Percentiles rank a stretch among this genome's conserved stretches.
Conservation (phyloP, 2,329 filamentous ascomycete species). For the Stromatinia cepivora region DNA sequence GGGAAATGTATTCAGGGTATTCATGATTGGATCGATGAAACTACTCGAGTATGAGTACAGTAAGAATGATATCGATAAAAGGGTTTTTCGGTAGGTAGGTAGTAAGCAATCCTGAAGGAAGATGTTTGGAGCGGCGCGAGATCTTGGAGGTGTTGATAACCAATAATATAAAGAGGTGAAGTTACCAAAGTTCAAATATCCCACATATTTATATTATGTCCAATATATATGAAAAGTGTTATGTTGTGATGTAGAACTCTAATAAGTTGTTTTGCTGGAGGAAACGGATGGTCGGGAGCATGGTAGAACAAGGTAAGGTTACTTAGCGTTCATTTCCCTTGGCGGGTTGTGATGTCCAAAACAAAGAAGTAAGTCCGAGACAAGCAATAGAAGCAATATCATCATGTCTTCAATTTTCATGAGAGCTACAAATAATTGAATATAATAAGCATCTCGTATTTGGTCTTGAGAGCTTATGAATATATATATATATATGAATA, state of each 20-base stretch:
- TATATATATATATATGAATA: not conserved
- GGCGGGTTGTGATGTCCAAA: not conserved
- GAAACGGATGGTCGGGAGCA: not conserved
- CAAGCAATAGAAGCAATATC: not conserved
- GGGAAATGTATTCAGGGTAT: not conserved
- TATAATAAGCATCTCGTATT: not conserved
- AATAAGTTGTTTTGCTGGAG: slow-evolving; percentile 2
- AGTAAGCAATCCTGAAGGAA: slow-evolving; percentile 1
- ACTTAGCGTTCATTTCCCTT: not conserved
- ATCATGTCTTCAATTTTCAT: not conserved
- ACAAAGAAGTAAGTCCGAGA: not conserved
- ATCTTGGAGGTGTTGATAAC: not conserved
- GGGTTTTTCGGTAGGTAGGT: not conserved
- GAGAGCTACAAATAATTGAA: not conserved
- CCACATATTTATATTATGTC: not conserved
- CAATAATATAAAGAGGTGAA: not conserved
- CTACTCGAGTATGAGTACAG: not conserved
- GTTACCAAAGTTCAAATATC: not conserved
- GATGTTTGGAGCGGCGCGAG: not conserved
- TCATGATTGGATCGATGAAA: slow-evolving; percentile 6
- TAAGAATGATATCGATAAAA: slow-evolving; percentile 7
- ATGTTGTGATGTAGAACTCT: not conserved
- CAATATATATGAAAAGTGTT: too few species aligned
- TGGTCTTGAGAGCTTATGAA: not conserved
- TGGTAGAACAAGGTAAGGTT: too few species aligned